A percentile compares a stretch with the other conserved stretches of the same genome.
These are phyloP conservation scores for Penicillium soppii DNA, from an alignment of 495 filamentous ascomycete genomes.

Conservation along the genomic window DNA sequence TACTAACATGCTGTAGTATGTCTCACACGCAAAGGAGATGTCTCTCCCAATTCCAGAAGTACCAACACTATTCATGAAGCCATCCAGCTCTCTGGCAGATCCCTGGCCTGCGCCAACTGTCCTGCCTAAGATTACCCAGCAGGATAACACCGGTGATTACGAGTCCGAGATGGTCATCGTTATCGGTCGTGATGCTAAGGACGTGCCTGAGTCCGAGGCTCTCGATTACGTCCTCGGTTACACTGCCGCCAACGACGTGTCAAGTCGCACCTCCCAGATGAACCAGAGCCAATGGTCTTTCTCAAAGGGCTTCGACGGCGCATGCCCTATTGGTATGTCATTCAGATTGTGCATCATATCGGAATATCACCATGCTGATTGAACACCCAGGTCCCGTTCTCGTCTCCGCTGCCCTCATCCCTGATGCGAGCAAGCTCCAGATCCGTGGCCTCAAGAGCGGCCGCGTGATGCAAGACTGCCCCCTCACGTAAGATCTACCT, in stretches of 20 bases:
- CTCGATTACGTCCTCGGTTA: conserved; percentile 79
- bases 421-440: conserved; percentile 63
- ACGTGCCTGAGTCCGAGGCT: conserved; percentile 68
- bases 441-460: conserved; percentile 72
- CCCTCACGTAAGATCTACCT: conserved; percentile 41
- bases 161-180: conserved; percentile 79
- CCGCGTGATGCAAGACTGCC: conserved; percentile 63
- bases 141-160: conserved; percentile 65
- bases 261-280: conserved; percentile 76
- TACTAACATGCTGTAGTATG: conserved; percentile 51
- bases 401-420: conserved; percentile 51
- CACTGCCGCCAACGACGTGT: conserved; percentile 77
- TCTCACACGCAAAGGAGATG: conserved; percentile 73
- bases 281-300: conserved; percentile 78
- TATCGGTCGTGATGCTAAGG: conserved; percentile 66
- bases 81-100: conserved; percentile 64
- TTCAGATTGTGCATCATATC: background rate
- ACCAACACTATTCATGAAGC: conserved; percentile 82
- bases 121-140: conserved; percentile 58
- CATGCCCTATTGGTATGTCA: conserved; percentile 65
- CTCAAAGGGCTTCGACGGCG: conserved; percentile 81
- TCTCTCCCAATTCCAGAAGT: conserved; percentile 68
- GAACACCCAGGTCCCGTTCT: conserved; percentile 46
- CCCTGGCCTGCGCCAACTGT: conserved; percentile 68
- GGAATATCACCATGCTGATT: background rate